Evolutionary conservation across 108 stramenopile species (phyloP).

Genomic region (Cylindrotheca closterium): DNA sequence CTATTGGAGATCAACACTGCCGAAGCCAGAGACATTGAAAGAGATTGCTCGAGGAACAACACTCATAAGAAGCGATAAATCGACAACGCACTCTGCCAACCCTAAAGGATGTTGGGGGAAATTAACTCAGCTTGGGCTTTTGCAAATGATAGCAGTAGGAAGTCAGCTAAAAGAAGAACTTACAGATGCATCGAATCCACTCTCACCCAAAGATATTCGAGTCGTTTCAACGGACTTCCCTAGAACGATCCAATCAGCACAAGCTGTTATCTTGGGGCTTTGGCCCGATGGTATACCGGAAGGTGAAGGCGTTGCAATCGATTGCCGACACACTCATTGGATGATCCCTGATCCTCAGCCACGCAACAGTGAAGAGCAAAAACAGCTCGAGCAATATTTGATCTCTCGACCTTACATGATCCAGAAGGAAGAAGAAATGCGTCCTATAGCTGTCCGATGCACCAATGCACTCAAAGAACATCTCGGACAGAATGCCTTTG

Average conservation of each 20-base stretch:
- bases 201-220: conserved; percentile 43
- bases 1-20: conserved; percentile 57
- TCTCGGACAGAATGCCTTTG: conserved; percentile 44
- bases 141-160: conserved; percentile 80
- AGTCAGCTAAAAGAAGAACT: conserved; percentile 57
- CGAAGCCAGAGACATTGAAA: conserved; percentile 40
- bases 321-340: conserved; percentile 57
- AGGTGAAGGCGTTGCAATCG: conserved; percentile 45
- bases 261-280: conserved; percentile 67
- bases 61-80: conserved; percentile 15
- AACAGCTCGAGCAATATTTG: conserved; percentile 54
- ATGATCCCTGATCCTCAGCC: conserved; percentile 88
- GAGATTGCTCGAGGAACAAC: conserved; percentile 49
- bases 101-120: conserved; percentile 78
- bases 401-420: conserved; percentile 49
- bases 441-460: conserved; percentile 45
- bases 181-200: conserved; percentile 21
- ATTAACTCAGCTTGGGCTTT: conserved; percentile 65
- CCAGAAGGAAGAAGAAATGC: conserved; percentile 52
- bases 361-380: conserved; percentile 55
- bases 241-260: conserved; percentile 80
- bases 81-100: conserved; percentile 44
- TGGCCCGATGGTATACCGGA: conserved; percentile 50
- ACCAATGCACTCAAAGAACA: conserved; percentile 47
- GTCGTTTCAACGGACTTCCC: conserved; percentile 75